Conservation (phyloP, 1,139 yeast species). For the Suhomyces maxii region DNA sequence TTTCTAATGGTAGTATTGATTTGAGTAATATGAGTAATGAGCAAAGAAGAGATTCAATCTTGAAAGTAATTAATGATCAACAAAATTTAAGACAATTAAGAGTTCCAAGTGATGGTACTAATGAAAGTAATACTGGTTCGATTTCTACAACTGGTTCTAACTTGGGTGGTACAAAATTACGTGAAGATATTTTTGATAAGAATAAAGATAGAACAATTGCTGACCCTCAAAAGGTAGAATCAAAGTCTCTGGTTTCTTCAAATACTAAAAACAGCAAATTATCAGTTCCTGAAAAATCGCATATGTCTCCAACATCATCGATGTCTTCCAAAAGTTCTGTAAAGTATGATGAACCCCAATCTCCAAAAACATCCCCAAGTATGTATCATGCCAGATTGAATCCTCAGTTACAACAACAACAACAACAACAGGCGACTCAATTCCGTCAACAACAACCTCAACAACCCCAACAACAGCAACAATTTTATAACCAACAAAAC, state of each 20-base stretch:
- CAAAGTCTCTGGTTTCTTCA: slow-evolving; percentile 1
- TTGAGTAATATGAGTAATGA: slow-evolving; percentile 43
- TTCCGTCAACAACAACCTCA: slow-evolving; percentile 7
- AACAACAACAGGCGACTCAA: slow-evolving; percentile 7
- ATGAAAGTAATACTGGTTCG: slow-evolving; percentile 3
- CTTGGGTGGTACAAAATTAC: slow-evolving; percentile 21
- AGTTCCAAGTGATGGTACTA: slow-evolving; percentile 13
- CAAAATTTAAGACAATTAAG: slow-evolving; percentile 21
- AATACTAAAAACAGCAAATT: slow-evolving; percentile 8
- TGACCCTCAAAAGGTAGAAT: neutral
- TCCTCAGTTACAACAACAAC: slow-evolving; percentile 14
- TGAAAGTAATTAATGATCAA: slow-evolving; percentile 39
- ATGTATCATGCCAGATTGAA: slow-evolving; percentile 18
- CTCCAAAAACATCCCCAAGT: slow-evolving; percentile 44
- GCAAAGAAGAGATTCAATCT: slow-evolving; percentile 44
- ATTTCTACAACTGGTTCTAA: slow-evolving; percentile 5
- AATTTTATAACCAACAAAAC: slow-evolving; percentile 11
- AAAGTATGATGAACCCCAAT: slow-evolving; percentile 41
- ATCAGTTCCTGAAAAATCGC: slow-evolving; percentile 16
- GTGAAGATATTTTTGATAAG: slow-evolving; percentile 47
- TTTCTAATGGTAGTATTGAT: slow-evolving; percentile 43
- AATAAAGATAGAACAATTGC: slow-evolving; percentile 5
- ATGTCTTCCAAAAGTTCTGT: slow-evolving; percentile 34
- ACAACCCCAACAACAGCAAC: slow-evolving; percentile 13
- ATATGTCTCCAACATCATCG: slow-evolving; percentile 39